These are phyloP conservation scores for Elsinoe arachidis DNA, from an alignment of 2,329 filamentous ascomycete genomes.

Conservation along the genomic window DNA sequence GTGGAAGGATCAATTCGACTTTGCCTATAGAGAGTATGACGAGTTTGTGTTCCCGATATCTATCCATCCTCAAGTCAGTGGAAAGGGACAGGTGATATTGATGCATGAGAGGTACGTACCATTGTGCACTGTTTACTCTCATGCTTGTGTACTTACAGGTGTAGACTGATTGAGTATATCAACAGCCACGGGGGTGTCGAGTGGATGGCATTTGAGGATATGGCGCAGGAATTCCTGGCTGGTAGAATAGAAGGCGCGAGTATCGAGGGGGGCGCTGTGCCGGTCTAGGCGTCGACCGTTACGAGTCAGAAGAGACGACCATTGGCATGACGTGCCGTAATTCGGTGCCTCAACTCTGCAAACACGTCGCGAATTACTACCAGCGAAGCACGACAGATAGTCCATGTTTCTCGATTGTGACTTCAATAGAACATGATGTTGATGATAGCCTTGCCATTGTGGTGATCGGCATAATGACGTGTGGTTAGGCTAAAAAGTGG, in stretches of 20 bases:
- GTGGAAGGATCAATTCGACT: constrained; percentile 42
- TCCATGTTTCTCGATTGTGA: no score
- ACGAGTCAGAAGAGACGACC: no score
- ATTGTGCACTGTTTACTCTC: not conserved
- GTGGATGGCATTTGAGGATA: constrained; percentile 31
- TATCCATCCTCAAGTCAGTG: constrained; percentile 41
- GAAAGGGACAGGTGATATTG: constrained; percentile 39
- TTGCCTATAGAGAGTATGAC: constrained; percentile 38
- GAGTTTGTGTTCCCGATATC: constrained; percentile 40
- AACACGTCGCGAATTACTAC: no score
- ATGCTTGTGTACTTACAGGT: not conserved
- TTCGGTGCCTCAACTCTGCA: no score
- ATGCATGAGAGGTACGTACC: constrained; percentile 34
- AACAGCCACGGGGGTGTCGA: constrained; percentile 38
- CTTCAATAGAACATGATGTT: constrained; percentile 29
- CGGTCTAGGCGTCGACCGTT: constrained; percentile 19
- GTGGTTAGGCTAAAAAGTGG: constrained; percentile 26
- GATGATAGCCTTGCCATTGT: constrained; percentile 24
- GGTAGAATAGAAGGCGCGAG: constrained; percentile 27
- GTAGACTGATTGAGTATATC: constrained; percentile 36
- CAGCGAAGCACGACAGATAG: no score
- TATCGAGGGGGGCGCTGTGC: constrained; percentile 26
- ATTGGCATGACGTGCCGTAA: no score
- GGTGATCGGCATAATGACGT: constrained; percentile 15
- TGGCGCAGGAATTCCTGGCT: constrained; percentile 31